These are phyloP conservation scores for Quercus phellos DNA, from an alignment of 331 rosid species.

Conservation along the genomic window DNA sequence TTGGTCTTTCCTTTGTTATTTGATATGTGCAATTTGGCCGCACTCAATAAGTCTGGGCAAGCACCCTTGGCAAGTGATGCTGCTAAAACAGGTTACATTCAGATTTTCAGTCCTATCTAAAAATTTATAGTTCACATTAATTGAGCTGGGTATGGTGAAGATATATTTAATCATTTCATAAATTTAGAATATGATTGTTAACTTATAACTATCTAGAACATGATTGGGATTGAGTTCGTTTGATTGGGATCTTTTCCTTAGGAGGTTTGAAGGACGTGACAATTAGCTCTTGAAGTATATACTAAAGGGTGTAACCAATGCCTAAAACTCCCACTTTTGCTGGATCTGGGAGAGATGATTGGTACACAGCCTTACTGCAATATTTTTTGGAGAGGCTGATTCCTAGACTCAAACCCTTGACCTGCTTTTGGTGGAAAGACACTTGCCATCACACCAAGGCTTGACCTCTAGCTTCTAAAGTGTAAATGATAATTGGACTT, in stretches of 20 bases:
- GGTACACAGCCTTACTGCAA: too few relatives aligned
- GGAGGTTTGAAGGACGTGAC: not conserved
- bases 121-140: not conserved
- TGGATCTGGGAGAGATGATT: too few relatives aligned
- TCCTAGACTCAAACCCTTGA: too few relatives aligned
- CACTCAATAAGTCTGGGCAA: constrained; percentile 37
- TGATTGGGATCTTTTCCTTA: not conserved
- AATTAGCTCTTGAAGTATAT: not conserved
- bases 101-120: not conserved
- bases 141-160: not conserved
- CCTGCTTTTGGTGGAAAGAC: too few relatives aligned
- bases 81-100: constrained; percentile 56
- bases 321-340: too few relatives aligned
- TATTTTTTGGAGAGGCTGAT: too few relatives aligned
- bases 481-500: too few relatives aligned
- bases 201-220: not conserved
- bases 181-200: not conserved
- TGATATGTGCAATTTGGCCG: constrained; percentile 48
- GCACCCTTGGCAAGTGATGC: constrained; percentile 40
- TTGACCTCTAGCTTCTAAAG: too few relatives aligned
- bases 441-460: too few relatives aligned
- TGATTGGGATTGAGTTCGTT: not conserved
- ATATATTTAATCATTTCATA: not conserved
- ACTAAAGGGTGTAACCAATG: too few relatives aligned
- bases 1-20: constrained; percentile 62